These are phyloP conservation scores for Rubroshorea leprosula DNA, from an alignment of 345 rosid species.

Conservation along the genomic window DNA sequence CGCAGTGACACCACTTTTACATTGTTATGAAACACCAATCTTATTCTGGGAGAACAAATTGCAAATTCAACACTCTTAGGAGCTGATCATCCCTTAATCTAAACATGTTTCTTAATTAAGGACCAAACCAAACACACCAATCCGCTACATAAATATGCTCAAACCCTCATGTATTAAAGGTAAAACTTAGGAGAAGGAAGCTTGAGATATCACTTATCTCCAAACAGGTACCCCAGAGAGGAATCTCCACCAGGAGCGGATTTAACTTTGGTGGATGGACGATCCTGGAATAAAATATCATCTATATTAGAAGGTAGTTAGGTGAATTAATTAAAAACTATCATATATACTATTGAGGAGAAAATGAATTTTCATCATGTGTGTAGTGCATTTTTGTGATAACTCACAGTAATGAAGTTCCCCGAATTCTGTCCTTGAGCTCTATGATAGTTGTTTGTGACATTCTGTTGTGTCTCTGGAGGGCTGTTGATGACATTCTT, in stretches of 20 bases:
- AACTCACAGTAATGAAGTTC: conserved; percentile 17
- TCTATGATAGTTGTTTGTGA: conserved; percentile 13
- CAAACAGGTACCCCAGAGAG: conserved; percentile 16
- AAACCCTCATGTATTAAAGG: background rate
- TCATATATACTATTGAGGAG: background rate
- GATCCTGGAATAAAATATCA: conserved; percentile 10
- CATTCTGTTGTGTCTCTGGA: conserved; percentile 8
- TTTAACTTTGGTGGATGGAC: conserved; percentile 16
- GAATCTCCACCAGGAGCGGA: conserved; percentile 19
- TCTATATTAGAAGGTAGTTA: background rate
- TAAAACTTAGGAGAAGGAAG: conserved; percentile 11
- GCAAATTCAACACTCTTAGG: conserved; percentile 10
- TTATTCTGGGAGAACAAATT: no score
- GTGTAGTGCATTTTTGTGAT: background rate
- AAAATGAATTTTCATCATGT: background rate
- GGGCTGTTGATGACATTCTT: background rate
- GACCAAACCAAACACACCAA: background rate
- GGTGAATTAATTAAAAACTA: conserved; percentile 1
- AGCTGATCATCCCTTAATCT: conserved; percentile 12
- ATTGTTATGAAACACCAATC: no score
- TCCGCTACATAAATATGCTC: background rate
- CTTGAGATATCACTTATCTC: conserved; percentile 14
- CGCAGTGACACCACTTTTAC: no score
- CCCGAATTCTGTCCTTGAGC: conserved; percentile 19
- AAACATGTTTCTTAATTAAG: background rate